Base-by-base conservation (phyloP, 2,329 filamentous ascomycete species). In the Penicillium nordicum region DNA sequence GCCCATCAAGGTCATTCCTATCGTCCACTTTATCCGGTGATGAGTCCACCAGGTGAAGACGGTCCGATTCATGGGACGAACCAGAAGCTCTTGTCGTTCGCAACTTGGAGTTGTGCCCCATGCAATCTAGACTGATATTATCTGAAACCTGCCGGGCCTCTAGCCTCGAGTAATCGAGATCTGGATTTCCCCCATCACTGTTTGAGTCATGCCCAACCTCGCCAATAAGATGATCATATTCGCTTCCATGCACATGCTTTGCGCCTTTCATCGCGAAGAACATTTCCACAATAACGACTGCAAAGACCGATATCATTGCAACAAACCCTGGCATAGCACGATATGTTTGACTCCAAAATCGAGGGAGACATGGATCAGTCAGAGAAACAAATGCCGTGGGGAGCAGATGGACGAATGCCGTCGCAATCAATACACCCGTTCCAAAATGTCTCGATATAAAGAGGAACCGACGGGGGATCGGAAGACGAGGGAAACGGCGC, bases 201-300 rank as follows among this genome's bases (percentile, higher is more conserved):
- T 65, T 45, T 30, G 60, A 62, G 34, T 64, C 64, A 45, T 58
- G 58, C 16, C 63, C 60, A 37, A 64, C 57, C 27, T 69, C 69
- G 29, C 67, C 62, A 43, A 76, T 76, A 25, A 77, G 55, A 36
- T 75, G 75, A 59, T 82, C 79, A 59, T 81, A 83, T 57, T 82
- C 81, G 32, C 72, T 78, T 12, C 77, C 74, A 67, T 87, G 84
- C 46, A 80, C 78, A 68, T 87, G 84, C 16, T 79, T 79, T 9
- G 83, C 84, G 5, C 85, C 85, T 68, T 82, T 81, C 51, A 87
- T 88, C 0, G 91, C 92, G 64, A 97, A 87, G 71, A 92, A 91
- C 76, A 94, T 96, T 73, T 97, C 93, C 50, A 97, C 82, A 2
- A 85, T 84, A 7, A 96, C 90, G 3, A 97, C 92, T 4, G 89